Conservation (phyloP, 805 yeast species). For the Candida rishiriensis region DNA sequence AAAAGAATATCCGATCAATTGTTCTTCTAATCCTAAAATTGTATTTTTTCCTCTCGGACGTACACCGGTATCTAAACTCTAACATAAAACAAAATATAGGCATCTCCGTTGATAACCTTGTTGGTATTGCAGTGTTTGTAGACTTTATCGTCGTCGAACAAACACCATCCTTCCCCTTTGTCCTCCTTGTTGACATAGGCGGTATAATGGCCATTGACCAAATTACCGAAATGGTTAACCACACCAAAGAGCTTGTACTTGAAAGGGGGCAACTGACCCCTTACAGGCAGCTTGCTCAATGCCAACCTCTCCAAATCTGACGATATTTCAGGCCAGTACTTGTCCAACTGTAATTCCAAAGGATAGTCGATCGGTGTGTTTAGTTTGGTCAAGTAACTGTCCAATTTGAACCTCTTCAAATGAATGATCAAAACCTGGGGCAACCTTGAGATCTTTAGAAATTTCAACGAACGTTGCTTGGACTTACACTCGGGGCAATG, state of each 20-base stretch:
- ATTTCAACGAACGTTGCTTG: constrained; percentile 62
- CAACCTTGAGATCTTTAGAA: constrained; percentile 66
- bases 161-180: constrained; percentile 61
- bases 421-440: constrained; percentile 81
- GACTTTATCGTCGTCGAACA: constrained; percentile 77
- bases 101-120: constrained; percentile 65
- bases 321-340: constrained; percentile 61
- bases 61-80: constrained; percentile 27
- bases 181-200: constrained; percentile 58
- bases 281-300: constrained; percentile 46
- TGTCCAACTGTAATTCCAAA: constrained; percentile 46
- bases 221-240: constrained; percentile 77
- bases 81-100: constrained; percentile 77
- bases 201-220: constrained; percentile 88
- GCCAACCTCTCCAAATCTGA: constrained; percentile 40
- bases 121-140: constrained; percentile 43
- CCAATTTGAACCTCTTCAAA: constrained; percentile 70
- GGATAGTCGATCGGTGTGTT: constrained; percentile 71
- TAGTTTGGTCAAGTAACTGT: constrained; percentile 48
- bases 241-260: constrained; percentile 73
- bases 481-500: constrained; percentile 69
- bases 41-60: background rate
- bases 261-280: constrained; percentile 82
- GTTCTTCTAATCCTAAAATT: background rate
- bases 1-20: background rate